Conservation (phyloP, 73 alveolate species). For the Tetrahymena elliotti region DNA sequence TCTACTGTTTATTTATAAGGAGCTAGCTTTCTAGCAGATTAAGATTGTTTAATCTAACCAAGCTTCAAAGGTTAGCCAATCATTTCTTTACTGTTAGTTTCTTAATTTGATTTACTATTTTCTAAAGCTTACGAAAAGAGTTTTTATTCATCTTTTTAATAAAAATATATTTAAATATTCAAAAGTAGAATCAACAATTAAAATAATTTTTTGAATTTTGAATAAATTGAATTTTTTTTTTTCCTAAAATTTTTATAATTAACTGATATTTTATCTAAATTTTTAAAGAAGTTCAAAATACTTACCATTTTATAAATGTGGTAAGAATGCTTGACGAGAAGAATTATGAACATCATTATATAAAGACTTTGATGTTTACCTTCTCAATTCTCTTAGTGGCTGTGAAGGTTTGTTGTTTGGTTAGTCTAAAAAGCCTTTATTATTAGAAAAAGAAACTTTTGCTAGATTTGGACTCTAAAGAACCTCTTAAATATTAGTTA, state of each 20-base stretch:
- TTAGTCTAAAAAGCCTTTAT: not conserved
- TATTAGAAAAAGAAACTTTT: not conserved
- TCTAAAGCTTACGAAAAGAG: not conserved
- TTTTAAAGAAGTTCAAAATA: too few species aligned
- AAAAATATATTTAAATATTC: not conserved
- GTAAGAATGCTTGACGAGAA: not conserved
- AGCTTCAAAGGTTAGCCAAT: not conserved
- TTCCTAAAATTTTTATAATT: too few species aligned
- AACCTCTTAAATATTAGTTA: not conserved
- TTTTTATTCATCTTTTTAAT: not conserved
- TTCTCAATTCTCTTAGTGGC: not conserved
- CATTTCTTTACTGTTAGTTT: not conserved
- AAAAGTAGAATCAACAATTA: not conserved
- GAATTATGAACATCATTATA: not conserved
- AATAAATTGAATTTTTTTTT: not conserved
- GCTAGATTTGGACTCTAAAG: not conserved
- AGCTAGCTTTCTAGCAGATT: not conserved
- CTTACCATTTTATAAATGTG: not conserved
- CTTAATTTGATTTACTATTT: not conserved
- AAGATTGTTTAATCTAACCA: not conserved
- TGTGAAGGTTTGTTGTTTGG: not conserved
- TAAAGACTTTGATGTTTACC: not conserved
- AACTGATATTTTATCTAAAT: too few species aligned
- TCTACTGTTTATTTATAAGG: not conserved
- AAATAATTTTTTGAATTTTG: too few species aligned